Conservation (phyloP, 148 eudicot species). For the Dianthus caryophyllus region DNA sequence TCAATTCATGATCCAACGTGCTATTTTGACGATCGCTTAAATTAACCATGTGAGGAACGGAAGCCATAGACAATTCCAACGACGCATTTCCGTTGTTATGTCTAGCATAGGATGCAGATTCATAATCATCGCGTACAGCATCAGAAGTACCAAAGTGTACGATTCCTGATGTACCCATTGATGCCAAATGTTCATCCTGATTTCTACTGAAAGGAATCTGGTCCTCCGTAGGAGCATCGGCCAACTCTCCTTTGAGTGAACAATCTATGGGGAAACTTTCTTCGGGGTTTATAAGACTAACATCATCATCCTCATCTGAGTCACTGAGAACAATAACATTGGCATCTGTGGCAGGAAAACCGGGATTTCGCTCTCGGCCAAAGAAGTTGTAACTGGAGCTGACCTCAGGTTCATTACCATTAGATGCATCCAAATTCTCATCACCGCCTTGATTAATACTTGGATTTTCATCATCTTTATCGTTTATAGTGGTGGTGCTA, state of each 20-base stretch:
- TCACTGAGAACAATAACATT: conserved; percentile 81
- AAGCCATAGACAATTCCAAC: conserved; percentile 13
- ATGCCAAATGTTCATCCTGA: conserved; percentile 5
- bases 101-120: conserved; percentile 9
- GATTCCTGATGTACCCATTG: conserved; percentile 19
- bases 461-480: conserved; percentile 45
- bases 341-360: conserved; percentile 33
- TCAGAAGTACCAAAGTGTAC: conserved; percentile 20
- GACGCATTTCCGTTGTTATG: conserved; percentile 15
- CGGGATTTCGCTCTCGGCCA: conserved; percentile 23
- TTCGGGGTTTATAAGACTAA: conserved; percentile 39
- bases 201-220: conserved; percentile 17
- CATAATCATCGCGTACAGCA: conserved; percentile 21
- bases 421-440: conserved; percentile 31
- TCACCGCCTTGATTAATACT: conserved; percentile 53
- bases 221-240: conserved; percentile 19
- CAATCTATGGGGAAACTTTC: conserved; percentile 25
- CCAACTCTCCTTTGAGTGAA: conserved; percentile 20
- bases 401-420: conserved; percentile 39
- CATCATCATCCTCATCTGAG: conserved; percentile 73
- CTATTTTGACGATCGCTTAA: conserved; percentile 15
- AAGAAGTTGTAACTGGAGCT: conserved; percentile 34
- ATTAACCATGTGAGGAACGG: conserved; percentile 20
- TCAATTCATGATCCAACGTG: conserved; percentile 16
- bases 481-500: conserved; percentile 68